Percentiles rank a stretch among this genome's conserved stretches.
Evolutionary conservation across 2,329 filamentous ascomycete genomes (phyloP).

Genomic region (Neopestalotiopsis clavispora): DNA sequence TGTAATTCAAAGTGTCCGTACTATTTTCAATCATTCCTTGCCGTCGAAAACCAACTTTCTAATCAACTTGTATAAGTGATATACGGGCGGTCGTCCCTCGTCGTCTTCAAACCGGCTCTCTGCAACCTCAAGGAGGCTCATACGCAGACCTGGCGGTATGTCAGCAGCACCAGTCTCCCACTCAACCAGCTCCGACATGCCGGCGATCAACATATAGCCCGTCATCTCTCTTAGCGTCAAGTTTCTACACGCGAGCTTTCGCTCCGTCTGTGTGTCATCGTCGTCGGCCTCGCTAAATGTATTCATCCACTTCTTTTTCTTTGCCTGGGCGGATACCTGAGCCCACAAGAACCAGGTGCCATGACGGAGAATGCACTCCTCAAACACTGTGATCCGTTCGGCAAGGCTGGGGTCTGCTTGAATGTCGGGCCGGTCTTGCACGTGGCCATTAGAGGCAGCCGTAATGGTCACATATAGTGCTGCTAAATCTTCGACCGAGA

Average conservation of each 20-base stretch:
- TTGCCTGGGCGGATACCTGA: constrained; percentile 13
- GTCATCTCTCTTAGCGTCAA: constrained; percentile 18
- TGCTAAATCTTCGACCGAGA: constrained; percentile 26
- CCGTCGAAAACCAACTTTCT: constrained; percentile 15
- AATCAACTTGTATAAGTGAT: constrained; percentile 17
- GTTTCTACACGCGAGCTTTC: not conserved
- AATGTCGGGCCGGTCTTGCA: constrained; percentile 5
- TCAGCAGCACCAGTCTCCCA: constrained; percentile 29
- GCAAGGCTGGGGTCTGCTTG: constrained; percentile 15
- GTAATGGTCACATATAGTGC: constrained; percentile 26
- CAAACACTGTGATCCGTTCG: constrained; percentile 27
- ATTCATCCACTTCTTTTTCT: not conserved
- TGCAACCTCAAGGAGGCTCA: constrained; percentile 26
- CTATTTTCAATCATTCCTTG: not conserved
- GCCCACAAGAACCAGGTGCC: constrained; percentile 35
- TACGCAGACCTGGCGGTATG: constrained; percentile 25
- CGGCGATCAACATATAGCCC: constrained; percentile 20
- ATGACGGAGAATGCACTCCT: constrained; percentile 34
- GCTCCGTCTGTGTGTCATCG: not conserved
- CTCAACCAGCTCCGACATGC: constrained; percentile 25
- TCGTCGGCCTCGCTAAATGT: not conserved
- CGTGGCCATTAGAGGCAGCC: constrained; percentile 18
- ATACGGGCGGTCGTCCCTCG: not conserved
- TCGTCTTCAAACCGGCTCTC: constrained; percentile 4
- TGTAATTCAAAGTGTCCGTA: not conserved